Base-by-base conservation (phyloP, 192 early-diverging fungal species). In the Dissophora ornata region DNA sequence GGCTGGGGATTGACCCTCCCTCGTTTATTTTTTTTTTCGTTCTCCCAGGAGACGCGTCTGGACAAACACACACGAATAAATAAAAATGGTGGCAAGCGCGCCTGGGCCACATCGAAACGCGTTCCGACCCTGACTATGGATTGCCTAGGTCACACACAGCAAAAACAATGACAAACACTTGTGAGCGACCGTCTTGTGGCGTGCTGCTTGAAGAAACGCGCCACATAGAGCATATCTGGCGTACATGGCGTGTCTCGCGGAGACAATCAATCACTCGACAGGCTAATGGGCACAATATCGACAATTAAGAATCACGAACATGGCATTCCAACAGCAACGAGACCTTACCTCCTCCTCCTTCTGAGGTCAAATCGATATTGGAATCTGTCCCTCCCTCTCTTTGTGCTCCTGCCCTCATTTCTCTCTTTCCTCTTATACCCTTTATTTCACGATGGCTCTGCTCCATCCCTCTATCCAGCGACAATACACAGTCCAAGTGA, bases 311-410 rank as follows among this genome's bases (percentile, higher is more conserved):
- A 57, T 50, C 54, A 12, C 18, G 46, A 21, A n/a, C 47, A 50
- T 32, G 16, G 45, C 53, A 58, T 69, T 59, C 67, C 57, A 59
- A 59, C 67, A 69, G 67, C 48, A 45, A 45, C 47, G 33, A 69
- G 49, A 7, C 4, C 38, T 47, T 18, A 9, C 36, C 36, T 60
- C 42, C 13, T 34, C 65, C 48, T 69, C 57, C 28, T 56, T 45
- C 33, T 64, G 34, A 49, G 45, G 65, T 57, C 53, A 57, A 57
- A 67, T 67, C 24, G 65, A 67, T 67, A 67, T 58, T 67, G 47
- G 65, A 67, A 67, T 67, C 55, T 54, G 38, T 15, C 32, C 44
- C 34, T 50, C 33, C 46, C 49, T 41, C 34, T 18, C 22, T 21
- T 25, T 29, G 40, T 38, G 18, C 55, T 52, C 67, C 57, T 29